phyloP scores from a whole-genome alignment of 768 basidiomycete species.

The Harrya chromipes region DNA sequence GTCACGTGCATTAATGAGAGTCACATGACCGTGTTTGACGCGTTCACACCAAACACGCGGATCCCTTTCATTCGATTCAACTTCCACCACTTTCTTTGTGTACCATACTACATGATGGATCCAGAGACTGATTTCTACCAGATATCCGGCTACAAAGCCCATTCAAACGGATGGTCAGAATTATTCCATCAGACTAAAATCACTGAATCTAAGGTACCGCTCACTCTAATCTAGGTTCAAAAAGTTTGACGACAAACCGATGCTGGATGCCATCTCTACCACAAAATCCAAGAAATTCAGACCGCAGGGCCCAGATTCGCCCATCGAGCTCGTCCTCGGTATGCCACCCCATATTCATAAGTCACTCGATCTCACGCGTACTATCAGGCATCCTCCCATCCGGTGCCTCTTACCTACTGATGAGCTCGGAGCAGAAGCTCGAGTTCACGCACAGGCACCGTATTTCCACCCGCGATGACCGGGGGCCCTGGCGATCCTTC shows the following conservation, averaged over 20 bases:
- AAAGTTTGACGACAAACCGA: conserved; percentile 34
- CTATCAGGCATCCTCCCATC: conserved; percentile 39
- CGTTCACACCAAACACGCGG: neutral
- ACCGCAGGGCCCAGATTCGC: conserved; percentile 20
- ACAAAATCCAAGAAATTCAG: conserved; percentile 30
- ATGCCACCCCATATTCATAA: neutral
- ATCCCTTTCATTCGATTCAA: neutral
- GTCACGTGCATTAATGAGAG: neutral
- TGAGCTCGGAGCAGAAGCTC: conserved; percentile 34
- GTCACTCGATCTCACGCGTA: neutral
- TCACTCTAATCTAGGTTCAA: conserved; percentile 22
- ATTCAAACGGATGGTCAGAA: conserved; percentile 27
- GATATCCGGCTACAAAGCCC: conserved; percentile 26
- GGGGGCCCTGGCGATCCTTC: conserved; percentile 14
- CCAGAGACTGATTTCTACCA: conserved; percentile 26
- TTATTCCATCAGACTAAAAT: no score
- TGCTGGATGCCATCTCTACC: conserved; percentile 29
- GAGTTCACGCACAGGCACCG: conserved; percentile 19
- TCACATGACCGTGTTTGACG: conserved; percentile 2
- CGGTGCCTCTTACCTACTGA: conserved; percentile 46
- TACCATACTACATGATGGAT: conserved; percentile 4
- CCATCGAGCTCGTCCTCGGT: conserved; percentile 47
- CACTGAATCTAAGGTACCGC: neutral
- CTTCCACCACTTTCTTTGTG: neutral
- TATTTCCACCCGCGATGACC: conserved; percentile 1